Conservation (phyloP, 768 basidiomycete species). For the Phylloporus sp. region DNA sequence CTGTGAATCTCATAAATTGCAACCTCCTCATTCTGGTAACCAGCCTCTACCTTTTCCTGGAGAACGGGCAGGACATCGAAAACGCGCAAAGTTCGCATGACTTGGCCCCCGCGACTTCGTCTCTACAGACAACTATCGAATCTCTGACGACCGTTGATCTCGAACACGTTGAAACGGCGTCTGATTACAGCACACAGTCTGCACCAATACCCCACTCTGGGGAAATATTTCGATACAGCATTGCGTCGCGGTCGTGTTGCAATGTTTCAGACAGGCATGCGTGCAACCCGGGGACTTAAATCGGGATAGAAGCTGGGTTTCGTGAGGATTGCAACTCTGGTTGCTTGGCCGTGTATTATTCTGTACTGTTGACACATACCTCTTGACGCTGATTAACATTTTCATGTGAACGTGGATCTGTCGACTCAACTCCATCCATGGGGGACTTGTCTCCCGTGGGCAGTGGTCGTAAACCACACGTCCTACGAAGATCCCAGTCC, state of each 20-base stretch:
- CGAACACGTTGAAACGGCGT: not conserved
- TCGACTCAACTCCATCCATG: too few relatives aligned
- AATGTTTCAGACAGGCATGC: not conserved
- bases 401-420: too few relatives aligned
- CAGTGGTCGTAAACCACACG: too few relatives aligned
- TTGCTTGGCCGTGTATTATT: too few relatives aligned
- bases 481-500: too few relatives aligned
- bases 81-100: not conserved
- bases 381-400: too few relatives aligned
- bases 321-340: too few relatives aligned
- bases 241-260: not conserved
- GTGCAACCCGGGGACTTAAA: not conserved
- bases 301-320: too few relatives aligned
- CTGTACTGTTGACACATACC: not conserved
- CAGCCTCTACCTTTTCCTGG: slow-evolving; percentile 7
- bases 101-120: not conserved
- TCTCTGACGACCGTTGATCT: slow-evolving; percentile 13
- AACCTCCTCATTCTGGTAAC: slow-evolving; percentile 18
- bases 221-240: not conserved
- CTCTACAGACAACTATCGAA: not conserved
- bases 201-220: not conserved
- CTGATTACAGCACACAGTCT: slow-evolving; percentile 1
- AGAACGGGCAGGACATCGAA: slow-evolving; percentile 3
- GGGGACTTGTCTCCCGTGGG: too few relatives aligned
- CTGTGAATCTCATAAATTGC: slow-evolving; percentile 12